These are phyloP conservation scores for Alternaria sp. DNA, from an alignment of 2,329 filamentous ascomycete genomes.

Conservation along the genomic window DNA sequence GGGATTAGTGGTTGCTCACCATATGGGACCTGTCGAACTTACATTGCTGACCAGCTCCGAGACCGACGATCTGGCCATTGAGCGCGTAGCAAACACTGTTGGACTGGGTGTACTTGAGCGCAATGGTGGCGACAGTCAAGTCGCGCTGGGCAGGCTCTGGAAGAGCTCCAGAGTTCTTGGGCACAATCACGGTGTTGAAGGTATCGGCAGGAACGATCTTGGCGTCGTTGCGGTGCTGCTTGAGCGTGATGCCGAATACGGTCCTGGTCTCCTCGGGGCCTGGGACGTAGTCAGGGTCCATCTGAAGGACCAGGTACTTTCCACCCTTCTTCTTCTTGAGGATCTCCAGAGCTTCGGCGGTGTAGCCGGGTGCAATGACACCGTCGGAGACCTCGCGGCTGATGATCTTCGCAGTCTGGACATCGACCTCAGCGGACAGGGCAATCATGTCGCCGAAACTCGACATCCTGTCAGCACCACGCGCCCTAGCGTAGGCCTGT, in stretches of 20 bases:
- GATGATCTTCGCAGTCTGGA: constrained; percentile 88
- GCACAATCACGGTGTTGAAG: constrained; percentile 84
- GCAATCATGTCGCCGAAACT: constrained; percentile 98
- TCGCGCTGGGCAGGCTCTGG: constrained; percentile 85
- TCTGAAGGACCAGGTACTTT: constrained; percentile 94
- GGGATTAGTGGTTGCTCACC: constrained; percentile 1
- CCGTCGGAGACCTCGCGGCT: constrained; percentile 97
- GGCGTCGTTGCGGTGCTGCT: constrained; percentile 92
- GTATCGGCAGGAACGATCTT: constrained; percentile 80
- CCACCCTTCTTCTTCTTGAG: constrained; percentile 98
- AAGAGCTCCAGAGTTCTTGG: constrained; percentile 75
- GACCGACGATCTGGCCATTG: constrained; percentile 90
- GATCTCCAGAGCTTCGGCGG: constrained; percentile 83
- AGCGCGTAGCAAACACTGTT: constrained; percentile 98
- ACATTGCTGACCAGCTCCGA: constrained; percentile 94
- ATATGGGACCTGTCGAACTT: constrained; percentile 13
- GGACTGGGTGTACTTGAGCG: constrained; percentile 95
- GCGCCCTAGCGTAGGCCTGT: constrained; percentile 93
- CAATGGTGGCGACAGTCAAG: constrained; percentile 92
- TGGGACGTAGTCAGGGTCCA: constrained; percentile 88
- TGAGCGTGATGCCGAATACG: constrained; percentile 86
- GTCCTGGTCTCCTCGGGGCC: constrained; percentile 76
- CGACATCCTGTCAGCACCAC: constrained; percentile 97
- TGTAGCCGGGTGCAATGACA: constrained; percentile 89
- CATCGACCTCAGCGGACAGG: constrained; percentile 86